A percentile compares a stretch with the other conserved stretches of the same genome.
These are phyloP conservation scores for Metschnikowia colocasiae DNA, from an alignment of 805 yeast genomes.

Conservation along the genomic window DNA sequence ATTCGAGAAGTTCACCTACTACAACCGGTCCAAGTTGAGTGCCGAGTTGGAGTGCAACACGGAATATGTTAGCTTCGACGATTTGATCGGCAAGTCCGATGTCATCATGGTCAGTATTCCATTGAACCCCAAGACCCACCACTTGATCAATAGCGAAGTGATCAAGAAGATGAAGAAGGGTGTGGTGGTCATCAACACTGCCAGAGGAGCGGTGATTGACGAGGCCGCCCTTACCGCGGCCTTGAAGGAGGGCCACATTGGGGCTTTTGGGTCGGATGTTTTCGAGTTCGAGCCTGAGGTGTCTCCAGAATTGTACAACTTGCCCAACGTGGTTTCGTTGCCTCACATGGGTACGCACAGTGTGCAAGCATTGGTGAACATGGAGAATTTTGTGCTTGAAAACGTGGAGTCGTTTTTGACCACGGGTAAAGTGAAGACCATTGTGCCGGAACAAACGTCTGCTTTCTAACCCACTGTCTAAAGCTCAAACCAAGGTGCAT, in stretches of 20 bases:
- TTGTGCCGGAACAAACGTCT: conserved; percentile 73
- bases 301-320: conserved; percentile 53
- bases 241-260: conserved; percentile 60
- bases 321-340: conserved; percentile 69
- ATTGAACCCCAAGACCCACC: conserved; percentile 65
- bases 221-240: conserved; percentile 55
- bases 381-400: conserved; percentile 76
- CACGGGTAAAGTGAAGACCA: conserved; percentile 64
- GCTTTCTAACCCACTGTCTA: too few species aligned
- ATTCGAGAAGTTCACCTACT: conserved; percentile 62
- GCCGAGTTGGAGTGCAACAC: conserved; percentile 67
- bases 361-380: conserved; percentile 64
- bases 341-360: conserved; percentile 92
- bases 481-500: too few species aligned
- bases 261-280: conserved; percentile 71
- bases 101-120: conserved; percentile 75
- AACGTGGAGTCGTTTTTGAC: conserved; percentile 58
- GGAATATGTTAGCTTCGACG: conserved; percentile 68
- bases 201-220: conserved; percentile 82
- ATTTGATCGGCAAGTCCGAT: conserved; percentile 60
- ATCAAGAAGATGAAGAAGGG: conserved; percentile 74
- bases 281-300: conserved; percentile 72
- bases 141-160: conserved; percentile 58
- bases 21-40: conserved; percentile 60
- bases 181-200: conserved; percentile 75